Base-by-base conservation (phyloP, 2,329 filamentous ascomycete genomes). In the Cladosporium oxysporum region DNA sequence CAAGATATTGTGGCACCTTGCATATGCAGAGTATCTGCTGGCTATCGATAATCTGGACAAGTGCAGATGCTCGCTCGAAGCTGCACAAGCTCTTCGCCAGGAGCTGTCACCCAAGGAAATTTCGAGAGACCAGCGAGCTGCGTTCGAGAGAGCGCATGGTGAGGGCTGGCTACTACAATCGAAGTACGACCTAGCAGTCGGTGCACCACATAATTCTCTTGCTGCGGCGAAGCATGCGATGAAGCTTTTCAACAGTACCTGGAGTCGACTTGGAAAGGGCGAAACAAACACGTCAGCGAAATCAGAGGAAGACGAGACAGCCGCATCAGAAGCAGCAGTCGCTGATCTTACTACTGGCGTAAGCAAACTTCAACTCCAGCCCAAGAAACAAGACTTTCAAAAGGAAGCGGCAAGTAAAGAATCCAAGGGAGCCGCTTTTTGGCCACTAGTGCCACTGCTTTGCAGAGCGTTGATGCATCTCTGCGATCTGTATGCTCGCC, bases 401-500 rank as follows among this genome's bases (percentile, higher is more conserved):
- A 57, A 33, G 35, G 58, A 12, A 26, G 8, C 37, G 50, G 21
- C 12, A 29, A n/a, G 35, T 55, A 81, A 81, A 29, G 77, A 79
- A 2, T 74, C 80, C 28, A 83, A 83, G 64, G 88, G 88, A 61
- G 88, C 92, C 0, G 84, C 86, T 2, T 93, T 94, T 72, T 98
- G 94, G 94, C 83, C 85, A 6, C 82, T 97, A 23, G 88, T 95
- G 8, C 86, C 87, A 31, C 88, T 90, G 0, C 83, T 97, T 23
- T 89, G 93, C 71, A 85, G 87, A 33, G 87, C 88, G 65, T 81
- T 96, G 16, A 79, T 89, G 67, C 89, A 93, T 66, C 85, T 97
- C 3, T 92, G 92, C 0, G 85, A 85, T 4, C 82, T 96, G 1
- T 97, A 93, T 71, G 88, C 90, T 1, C 90, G 96, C 69, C 86